phyloP scores from a whole-genome alignment of 192 early-diverging fungal species.

The Mortierella alpina region DNA sequence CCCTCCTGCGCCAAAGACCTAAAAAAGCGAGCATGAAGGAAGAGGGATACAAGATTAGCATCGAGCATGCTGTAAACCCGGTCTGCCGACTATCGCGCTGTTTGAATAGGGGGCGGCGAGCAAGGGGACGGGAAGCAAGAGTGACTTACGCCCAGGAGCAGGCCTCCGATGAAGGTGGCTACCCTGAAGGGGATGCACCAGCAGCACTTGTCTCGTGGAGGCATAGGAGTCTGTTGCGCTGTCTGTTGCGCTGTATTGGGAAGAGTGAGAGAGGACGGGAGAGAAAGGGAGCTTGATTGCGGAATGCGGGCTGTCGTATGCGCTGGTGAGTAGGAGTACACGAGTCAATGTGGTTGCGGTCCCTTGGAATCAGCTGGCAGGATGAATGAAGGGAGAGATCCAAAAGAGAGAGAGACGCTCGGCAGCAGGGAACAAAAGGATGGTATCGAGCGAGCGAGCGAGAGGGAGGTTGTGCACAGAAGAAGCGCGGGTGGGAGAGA shows the following conservation, averaged over 20 bases:
- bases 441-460: neutral
- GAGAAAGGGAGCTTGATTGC: too few relatives aligned
- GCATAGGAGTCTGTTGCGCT: neutral
- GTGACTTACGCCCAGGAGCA: constrained; percentile 34
- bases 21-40: neutral
- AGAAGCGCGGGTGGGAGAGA: too few relatives aligned
- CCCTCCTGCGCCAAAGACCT: constrained; percentile 44
- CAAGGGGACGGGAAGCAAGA: neutral
- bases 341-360: too few relatives aligned
- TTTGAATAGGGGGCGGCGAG: neutral
- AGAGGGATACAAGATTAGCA: neutral
- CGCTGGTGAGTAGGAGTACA: too few relatives aligned
- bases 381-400: neutral
- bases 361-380: too few relatives aligned
- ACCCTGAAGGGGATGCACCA: constrained; percentile 46
- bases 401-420: neutral
- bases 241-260: too few relatives aligned
- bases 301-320: too few relatives aligned
- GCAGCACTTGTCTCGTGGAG: constrained; percentile 20
- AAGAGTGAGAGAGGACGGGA: too few relatives aligned
- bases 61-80: neutral
- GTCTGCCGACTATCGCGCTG: neutral
- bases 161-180: constrained; percentile 36
- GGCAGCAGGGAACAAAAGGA: neutral
- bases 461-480: too few relatives aligned